Conservation (phyloP, 345 rosid species). For the Melastoma malabathricum region DNA sequence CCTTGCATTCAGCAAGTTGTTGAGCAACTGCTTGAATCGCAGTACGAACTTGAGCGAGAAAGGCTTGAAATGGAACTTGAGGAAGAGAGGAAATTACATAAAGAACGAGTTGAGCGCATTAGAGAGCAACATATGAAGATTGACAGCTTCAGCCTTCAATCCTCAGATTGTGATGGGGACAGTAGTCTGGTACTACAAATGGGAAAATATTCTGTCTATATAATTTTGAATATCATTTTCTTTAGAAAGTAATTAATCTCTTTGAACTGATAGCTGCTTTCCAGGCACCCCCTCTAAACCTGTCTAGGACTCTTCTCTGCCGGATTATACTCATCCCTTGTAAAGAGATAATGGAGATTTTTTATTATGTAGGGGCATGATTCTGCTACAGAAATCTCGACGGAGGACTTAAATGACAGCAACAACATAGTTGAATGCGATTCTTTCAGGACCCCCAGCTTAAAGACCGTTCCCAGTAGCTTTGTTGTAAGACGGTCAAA, state of each 20-base stretch:
- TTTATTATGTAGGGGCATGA: conserved; percentile 10
- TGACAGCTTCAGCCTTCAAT: conserved; percentile 38
- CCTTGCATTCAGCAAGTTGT: conserved; percentile 3
- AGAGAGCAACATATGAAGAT: conserved; percentile 61
- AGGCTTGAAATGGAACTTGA: conserved; percentile 74
- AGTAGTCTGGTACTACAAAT: conserved; percentile 40
- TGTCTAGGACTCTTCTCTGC: background rate
- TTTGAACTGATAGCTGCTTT: background rate
- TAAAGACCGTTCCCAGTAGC: conserved; percentile 44
- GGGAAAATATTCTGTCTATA: conserved; percentile 1
- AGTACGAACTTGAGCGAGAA: conserved; percentile 87
- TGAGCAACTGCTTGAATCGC: conserved; percentile 12
- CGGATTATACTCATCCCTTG: background rate
- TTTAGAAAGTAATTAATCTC: too few relatives aligned
- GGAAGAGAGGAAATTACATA: conserved; percentile 72
- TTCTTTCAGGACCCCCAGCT: conserved; percentile 45
- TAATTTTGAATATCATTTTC: background rate
- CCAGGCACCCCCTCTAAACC: background rate
- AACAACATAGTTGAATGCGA: conserved; percentile 24
- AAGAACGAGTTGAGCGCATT: conserved; percentile 49
- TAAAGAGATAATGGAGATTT: background rate
- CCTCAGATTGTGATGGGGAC: conserved; percentile 36
- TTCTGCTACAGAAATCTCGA: conserved; percentile 25
- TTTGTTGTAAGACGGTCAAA: conserved; percentile 71
- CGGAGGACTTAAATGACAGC: conserved; percentile 31